A percentile compares a stretch with the other conserved stretches of the same genome.
Evolutionary conservation across 306 rosid species (phyloP).

Genomic region (Mimosa bimucronata): DNA sequence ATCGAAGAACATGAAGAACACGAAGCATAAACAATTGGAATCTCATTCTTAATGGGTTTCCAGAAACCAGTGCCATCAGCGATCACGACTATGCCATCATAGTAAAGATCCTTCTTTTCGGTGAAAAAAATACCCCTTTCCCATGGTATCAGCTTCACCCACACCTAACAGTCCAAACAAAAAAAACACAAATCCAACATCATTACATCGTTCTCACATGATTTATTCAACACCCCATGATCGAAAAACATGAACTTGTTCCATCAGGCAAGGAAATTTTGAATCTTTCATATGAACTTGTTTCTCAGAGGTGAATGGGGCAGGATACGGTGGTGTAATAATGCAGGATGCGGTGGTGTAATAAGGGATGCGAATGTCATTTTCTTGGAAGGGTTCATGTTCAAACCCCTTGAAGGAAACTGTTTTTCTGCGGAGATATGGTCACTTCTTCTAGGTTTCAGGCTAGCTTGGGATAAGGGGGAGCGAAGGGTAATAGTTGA

Average conservation of each 20-base stretch:
- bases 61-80: slow-evolving; percentile 58
- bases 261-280: neutral
- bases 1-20: too few species aligned
- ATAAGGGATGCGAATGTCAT: too few species aligned
- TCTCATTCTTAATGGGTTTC: slow-evolving; percentile 48
- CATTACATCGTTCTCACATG: neutral
- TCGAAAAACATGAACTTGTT: neutral
- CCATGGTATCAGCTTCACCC: slow-evolving; percentile 43
- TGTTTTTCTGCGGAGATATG: too few species aligned
- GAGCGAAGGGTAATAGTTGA: too few species aligned
- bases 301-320: too few species aligned
- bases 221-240: neutral
- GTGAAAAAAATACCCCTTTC: slow-evolving; percentile 54
- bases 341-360: too few species aligned
- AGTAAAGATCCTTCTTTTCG: neutral
- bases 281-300: too few species aligned
- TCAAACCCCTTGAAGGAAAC: too few species aligned
- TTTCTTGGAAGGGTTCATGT: too few species aligned
- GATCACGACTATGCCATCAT: slow-evolving; percentile 23
- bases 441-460: too few species aligned
- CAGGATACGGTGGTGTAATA: too few species aligned
- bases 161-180: slow-evolving; percentile 3
- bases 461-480: too few species aligned
- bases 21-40: slow-evolving; percentile 25
- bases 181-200: neutral